Evolutionary conservation across 1,139 yeast species (phyloP), one percentile per base, ranked within the genome.

Genomic region (Zygosaccharomyces sapae): DNA sequence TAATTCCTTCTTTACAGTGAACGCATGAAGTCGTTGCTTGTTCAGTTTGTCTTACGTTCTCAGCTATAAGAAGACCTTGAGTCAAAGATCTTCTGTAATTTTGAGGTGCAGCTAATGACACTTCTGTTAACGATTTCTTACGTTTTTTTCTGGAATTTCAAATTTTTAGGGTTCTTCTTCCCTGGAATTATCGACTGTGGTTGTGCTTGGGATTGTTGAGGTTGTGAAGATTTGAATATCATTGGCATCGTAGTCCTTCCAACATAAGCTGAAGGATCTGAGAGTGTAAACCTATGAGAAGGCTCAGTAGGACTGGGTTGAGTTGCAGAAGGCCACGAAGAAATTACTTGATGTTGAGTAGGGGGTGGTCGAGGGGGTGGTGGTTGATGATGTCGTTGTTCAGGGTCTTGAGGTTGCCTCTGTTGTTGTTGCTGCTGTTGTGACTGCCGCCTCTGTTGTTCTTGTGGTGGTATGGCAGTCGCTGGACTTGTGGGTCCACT

Each of bases 1-100:
- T 85, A 45, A 81, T 83, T 4, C 80, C 76, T 16, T 86, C 81
- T 1, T 86, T 86, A 65, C 95, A 86, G 54, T 77, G 81, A 35
- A 62, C 61, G 52, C 82, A 77, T 7, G 52, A 48, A 18, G 51
- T 51, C 6, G 52, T 48, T 12, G 44, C 44, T 41, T 43, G 54
- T 37, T 45, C 47, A 12, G 41, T 44, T 43, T 42, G 46, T 30
- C 40, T 36, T 2, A 41, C 37, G 4, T 41, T 43, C 39, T 42
- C 49, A 7, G 45, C 46, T 12, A 44, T 43, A 38, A 46, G 27
- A 10, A 45, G 40, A n/a, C 48, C 48, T 24, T 47, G 53, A 13
- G 48, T 34, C 22, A 36, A 33, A 22, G 53, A 40, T 16, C 39
- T 42, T 10, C 47, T 42, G 40, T 45, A 38, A 12, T 50, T 45